Conservation (phyloP, 2,329 filamentous ascomycete species). For the Cladosporium sp. region DNA sequence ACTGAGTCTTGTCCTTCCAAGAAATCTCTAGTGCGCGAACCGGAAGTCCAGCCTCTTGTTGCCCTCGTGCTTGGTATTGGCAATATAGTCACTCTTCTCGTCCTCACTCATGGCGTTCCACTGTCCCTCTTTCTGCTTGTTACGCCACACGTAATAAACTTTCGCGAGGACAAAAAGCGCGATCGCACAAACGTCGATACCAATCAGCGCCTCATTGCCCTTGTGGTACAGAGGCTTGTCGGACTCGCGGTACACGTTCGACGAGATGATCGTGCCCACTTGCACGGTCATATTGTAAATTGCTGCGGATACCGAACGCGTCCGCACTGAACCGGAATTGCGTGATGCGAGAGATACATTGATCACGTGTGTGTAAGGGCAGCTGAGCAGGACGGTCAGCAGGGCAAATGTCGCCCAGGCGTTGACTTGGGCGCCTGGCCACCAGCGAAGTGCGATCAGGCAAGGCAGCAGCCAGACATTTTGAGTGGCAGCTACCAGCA, state of each 20-base stretch:
- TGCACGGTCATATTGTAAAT: constrained; percentile 45
- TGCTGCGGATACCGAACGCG: constrained; percentile 37
- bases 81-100: constrained; percentile 48
- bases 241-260: constrained; percentile 45
- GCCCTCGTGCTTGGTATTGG: constrained; percentile 33
- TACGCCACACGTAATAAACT: constrained; percentile 50
- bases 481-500: constrained; percentile 46
- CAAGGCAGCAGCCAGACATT: constrained; percentile 60
- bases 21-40: constrained; percentile 26
- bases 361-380: constrained; percentile 48
- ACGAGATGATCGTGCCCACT: constrained; percentile 40
- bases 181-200: constrained; percentile 48
- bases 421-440: constrained; percentile 39
- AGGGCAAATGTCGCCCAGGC: constrained; percentile 36
- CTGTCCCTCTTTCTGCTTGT: constrained; percentile 28
- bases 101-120: constrained; percentile 49
- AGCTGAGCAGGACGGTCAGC: constrained; percentile 35
- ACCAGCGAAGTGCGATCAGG: constrained; percentile 48
- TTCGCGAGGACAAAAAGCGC: constrained; percentile 49
- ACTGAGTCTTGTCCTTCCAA: too few species aligned
- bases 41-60: constrained; percentile 40
- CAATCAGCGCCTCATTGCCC: constrained; percentile 47
- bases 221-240: constrained; percentile 42
- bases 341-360: constrained; percentile 37
- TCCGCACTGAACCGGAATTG: constrained; percentile 37